Base-by-base conservation (phyloP, 768 basidiomycete genomes). In the Chalciporus pseudorubinellus region DNA sequence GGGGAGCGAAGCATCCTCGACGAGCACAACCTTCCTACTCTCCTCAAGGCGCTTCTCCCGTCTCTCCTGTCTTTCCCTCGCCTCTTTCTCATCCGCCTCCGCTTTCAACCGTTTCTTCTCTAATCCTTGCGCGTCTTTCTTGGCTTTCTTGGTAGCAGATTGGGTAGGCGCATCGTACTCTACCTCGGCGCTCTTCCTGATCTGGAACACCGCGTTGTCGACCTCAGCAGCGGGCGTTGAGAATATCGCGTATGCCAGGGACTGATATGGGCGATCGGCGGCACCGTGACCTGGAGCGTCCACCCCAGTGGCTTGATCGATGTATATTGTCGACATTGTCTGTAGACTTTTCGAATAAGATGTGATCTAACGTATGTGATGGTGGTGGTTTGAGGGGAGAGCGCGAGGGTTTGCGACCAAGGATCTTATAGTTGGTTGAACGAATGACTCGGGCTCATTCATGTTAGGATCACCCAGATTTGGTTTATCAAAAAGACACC, bases 91-190 rank as follows among this genome's bases (percentile, higher is more conserved):
- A 53, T 89, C 84, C 26, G 80, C 79, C 62, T 84, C 85, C 3
- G 81, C 82, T 68, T 93, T 95, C 71, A 88, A 83, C 53, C 79
- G 78, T 71, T 97, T 98, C 75, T 94, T 95, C 71, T 91, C 85
- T 44, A 95, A 79, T 8, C 84, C 86, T 54, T 91, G 87, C 0
- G 91, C 86, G 24, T 78, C 82, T 71, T 97, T 98, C 72, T 89
- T 90, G 6, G 91, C 91, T 70, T 95, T 98, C 75, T 99, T 99
- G 53, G 92, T 67, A 8, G 90, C 84, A 6, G 89, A 87, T 53
- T 88, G 83, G 1, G 90, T 88, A 13, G 93, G 87, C 48, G 87
- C 85, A 52, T 86, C 85, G 68, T 85, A 98, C 51, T 80, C 77
- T 36, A 70, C 73, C 8, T 73, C 71, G 3, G 82, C 57, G 51